Conservation (phyloP, 78 protist species). For the Capsaspora owczarzaki region DNA sequence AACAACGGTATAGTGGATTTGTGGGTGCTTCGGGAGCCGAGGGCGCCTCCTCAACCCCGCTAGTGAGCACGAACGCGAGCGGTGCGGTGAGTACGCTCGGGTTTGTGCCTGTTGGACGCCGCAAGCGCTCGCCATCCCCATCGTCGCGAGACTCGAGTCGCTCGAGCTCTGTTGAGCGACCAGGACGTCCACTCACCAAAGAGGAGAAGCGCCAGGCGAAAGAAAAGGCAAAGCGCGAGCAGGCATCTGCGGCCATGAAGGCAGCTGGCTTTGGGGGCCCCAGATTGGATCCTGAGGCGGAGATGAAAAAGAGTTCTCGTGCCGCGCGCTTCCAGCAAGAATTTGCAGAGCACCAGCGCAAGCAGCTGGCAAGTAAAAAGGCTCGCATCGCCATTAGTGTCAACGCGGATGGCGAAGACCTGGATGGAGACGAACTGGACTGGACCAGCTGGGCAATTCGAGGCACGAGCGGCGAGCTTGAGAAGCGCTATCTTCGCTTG, state of each 20-base stretch:
- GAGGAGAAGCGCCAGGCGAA: neutral
- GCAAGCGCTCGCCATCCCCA: neutral
- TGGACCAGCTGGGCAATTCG: neutral
- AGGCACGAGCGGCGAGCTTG: neutral
- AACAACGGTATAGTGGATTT: neutral
- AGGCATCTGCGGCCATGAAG: neutral
- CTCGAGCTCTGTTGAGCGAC: neutral
- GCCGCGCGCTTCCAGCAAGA: neutral
- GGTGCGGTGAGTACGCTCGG: neutral
- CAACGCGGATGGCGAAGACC: neutral
- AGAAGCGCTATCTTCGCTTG: neutral
- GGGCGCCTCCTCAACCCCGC: neutral
- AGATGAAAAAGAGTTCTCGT: no score
- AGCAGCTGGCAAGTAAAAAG: neutral
- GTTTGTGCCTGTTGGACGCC: no score
- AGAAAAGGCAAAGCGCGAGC: neutral
- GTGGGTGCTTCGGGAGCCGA: neutral
- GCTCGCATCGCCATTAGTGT: neutral
- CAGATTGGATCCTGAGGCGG: no score
- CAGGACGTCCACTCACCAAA: neutral
- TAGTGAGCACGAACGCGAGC: neutral
- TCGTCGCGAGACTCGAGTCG: neutral
- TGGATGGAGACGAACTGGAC: neutral
- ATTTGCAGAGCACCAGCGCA: neutral
- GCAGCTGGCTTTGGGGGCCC: no score